Conservation (phyloP, 768 basidiomycete genomes). For the Tricholoma saponaceum region DNA sequence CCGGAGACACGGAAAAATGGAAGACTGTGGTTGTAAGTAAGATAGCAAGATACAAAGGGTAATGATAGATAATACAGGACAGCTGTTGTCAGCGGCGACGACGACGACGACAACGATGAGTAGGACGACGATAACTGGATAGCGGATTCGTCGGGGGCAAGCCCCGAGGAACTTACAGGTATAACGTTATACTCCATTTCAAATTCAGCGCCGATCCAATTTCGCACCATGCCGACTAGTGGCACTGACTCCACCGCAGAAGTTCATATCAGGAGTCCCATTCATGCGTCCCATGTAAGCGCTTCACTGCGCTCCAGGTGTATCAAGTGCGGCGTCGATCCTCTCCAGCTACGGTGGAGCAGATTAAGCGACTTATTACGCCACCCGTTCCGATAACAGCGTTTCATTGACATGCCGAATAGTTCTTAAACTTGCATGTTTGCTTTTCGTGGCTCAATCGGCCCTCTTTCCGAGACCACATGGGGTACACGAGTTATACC, state of each 20-base stretch:
- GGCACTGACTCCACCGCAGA: too few relatives aligned
- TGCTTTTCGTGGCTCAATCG: too few relatives aligned
- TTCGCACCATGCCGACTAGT: background rate
- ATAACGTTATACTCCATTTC: slow-evolving; percentile 16
- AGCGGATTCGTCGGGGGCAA: slow-evolving; percentile 9
- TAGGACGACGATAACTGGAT: slow-evolving; percentile 15
- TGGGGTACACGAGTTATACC: background rate
- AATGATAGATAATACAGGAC: slow-evolving; percentile 7
- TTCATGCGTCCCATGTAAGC: too few relatives aligned
- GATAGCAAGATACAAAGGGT: slow-evolving; percentile 4
- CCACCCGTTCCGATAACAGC: too few relatives aligned
- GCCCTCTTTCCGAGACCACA: background rate
- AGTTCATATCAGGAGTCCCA: too few relatives aligned
- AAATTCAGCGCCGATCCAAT: slow-evolving; percentile 32
- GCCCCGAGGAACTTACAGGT: background rate
- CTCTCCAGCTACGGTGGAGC: slow-evolving; percentile 11
- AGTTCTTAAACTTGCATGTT: too few relatives aligned
- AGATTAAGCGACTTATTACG: too few relatives aligned
- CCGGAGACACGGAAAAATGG: slow-evolving; percentile 7
- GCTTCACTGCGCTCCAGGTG: too few relatives aligned
- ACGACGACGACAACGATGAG: slow-evolving; percentile 16
- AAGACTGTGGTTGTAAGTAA: slow-evolving; percentile 4
- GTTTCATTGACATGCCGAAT: slow-evolving; percentile 15
- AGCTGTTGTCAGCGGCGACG: slow-evolving; percentile 12
- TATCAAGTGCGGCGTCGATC: background rate